phyloP scores from a whole-genome alignment of 2,329 filamentous ascomycete species.

The Clarireedia homoeocarpa region DNA sequence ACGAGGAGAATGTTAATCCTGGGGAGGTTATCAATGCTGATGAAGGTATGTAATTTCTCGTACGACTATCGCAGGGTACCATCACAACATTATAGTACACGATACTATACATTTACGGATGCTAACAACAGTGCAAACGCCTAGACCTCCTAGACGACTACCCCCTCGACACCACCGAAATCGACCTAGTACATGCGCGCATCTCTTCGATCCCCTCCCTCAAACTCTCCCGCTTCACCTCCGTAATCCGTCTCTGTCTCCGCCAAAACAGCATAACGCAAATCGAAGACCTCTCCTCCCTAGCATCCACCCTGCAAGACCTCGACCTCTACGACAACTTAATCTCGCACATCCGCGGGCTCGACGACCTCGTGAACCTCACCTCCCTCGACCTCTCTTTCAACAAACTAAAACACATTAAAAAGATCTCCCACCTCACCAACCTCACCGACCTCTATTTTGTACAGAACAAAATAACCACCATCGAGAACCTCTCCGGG shows the following conservation, averaged over 20 bases:
- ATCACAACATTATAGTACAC: not conserved
- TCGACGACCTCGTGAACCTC: conserved; percentile 70
- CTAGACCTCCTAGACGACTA: conserved; percentile 52
- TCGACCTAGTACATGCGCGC: conserved; percentile 84
- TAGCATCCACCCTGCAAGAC: conserved; percentile 65
- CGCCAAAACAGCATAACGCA: conserved; percentile 84
- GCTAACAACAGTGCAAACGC: conserved; percentile 3
- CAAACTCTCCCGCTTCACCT: conserved; percentile 73
- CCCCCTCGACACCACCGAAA: conserved; percentile 60
- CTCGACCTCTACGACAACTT: conserved; percentile 96
- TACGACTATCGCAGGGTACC: conserved; percentile 3
- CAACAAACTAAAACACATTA: conserved; percentile 99
- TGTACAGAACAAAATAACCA: conserved; percentile 87
- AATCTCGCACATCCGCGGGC: conserved; percentile 75
- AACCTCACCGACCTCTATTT: conserved; percentile 81
- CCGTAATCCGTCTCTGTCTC: conserved; percentile 72
- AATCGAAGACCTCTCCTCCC: conserved; percentile 63
- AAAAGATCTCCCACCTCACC: conserved; percentile 70
- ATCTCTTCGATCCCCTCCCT: conserved; percentile 71
- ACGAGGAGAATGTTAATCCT: conserved; percentile 58
- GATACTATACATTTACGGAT: not conserved
- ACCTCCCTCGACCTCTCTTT: conserved; percentile 85
- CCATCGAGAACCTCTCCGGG: conserved; percentile 75
- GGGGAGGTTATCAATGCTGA: conserved; percentile 74
- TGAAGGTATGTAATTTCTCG: conserved; percentile 50